These are phyloP conservation scores for Keqinozyma sinolaborantium DNA, from an alignment of 1,139 yeast species.

Conservation along the genomic window DNA sequence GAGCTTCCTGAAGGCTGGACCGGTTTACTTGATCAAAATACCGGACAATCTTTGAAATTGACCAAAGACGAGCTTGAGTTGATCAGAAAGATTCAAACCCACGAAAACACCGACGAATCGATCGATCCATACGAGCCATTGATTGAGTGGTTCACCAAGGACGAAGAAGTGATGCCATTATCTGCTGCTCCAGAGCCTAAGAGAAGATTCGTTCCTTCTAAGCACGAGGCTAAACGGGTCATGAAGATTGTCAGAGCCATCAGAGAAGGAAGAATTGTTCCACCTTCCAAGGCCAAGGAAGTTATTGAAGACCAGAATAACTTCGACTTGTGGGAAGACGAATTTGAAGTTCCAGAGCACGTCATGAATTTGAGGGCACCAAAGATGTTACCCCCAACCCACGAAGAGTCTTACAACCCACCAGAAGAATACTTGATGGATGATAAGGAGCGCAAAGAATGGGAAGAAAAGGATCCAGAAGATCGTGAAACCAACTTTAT, in stretches of 20 bases:
- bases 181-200: constrained; percentile 96
- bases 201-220: constrained; percentile 93
- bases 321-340: constrained; percentile 84
- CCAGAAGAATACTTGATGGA: constrained; percentile 89
- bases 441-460: constrained; percentile 70
- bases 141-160: constrained; percentile 90
- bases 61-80: constrained; percentile 89
- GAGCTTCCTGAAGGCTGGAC: constrained; percentile 99
- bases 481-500: constrained; percentile 78
- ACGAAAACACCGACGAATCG: constrained; percentile 77
- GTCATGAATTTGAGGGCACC: constrained; percentile 94
- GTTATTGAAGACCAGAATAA: constrained; percentile 51
- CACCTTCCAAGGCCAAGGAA: constrained; percentile 59
- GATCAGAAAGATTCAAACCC: constrained; percentile 79
- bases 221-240: constrained; percentile 91
- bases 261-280: constrained; percentile 90
- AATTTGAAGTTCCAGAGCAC: constrained; percentile 57
- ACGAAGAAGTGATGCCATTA: constrained; percentile 86
- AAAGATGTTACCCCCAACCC: constrained; percentile 90
- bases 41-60: constrained; percentile 84
- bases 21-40: constrained; percentile 84
- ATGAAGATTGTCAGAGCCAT: constrained; percentile 97
- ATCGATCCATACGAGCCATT: constrained; percentile 91
- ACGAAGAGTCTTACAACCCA: constrained; percentile 95
- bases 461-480: constrained; percentile 69